Evolutionary conservation across 164 flowering plant species (phyloP).

Genomic region (Brasenia schreberi): DNA sequence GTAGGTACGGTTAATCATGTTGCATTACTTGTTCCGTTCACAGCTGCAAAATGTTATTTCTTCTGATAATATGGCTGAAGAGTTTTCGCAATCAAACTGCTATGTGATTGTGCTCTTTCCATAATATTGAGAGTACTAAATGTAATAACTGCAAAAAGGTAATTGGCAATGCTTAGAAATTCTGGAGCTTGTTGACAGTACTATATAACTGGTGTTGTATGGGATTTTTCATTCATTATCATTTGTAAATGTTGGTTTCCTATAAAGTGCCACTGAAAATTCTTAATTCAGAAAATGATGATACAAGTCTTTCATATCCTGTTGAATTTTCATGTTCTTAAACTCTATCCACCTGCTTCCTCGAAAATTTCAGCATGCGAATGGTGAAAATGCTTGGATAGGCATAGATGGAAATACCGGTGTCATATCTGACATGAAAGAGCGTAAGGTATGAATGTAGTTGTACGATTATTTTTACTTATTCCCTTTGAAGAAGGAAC

Average conservation of each 20-base stretch:
- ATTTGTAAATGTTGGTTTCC: not conserved
- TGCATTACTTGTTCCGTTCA: too few relatives aligned
- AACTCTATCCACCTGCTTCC: not conserved
- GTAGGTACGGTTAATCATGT: too few relatives aligned
- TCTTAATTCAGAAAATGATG: not conserved
- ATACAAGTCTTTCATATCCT: too few relatives aligned
- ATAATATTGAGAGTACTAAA: too few relatives aligned
- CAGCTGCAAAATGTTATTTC: too few relatives aligned
- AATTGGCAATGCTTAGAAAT: not conserved
- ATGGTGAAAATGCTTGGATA: constrained; percentile 92
- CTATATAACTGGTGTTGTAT: not conserved
- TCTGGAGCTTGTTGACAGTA: not conserved
- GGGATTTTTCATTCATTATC: not conserved
- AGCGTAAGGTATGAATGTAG: constrained; percentile 40
- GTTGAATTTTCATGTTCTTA: too few relatives aligned
- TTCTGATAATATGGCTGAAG: too few relatives aligned
- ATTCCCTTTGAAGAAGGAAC: too few relatives aligned
- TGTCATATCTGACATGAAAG: constrained; percentile 76
- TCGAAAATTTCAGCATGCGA: constrained; percentile 52
- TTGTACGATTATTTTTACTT: not conserved
- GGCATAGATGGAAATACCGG: constrained; percentile 97
- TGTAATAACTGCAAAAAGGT: too few relatives aligned
- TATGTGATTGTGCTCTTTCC: too few relatives aligned
- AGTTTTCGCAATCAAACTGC: too few relatives aligned
- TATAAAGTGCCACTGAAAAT: not conserved